Conservation (phyloP, 371 early-diverging fungal genomes). For the Circinella minor region DNA sequence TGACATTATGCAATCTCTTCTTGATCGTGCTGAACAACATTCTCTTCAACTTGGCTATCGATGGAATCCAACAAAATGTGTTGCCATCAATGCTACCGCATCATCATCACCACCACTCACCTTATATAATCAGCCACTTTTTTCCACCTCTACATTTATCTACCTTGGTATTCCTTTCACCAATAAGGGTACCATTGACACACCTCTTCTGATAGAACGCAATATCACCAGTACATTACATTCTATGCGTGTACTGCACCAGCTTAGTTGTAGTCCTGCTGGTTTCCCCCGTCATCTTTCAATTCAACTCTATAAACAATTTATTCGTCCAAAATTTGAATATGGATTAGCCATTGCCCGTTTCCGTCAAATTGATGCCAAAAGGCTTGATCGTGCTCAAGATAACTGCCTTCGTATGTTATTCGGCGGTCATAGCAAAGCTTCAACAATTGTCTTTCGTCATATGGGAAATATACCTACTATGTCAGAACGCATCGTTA, state of each 20-base stretch:
- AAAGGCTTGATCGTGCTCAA: constrained; percentile 10
- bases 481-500: background rate
- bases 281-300: background rate
- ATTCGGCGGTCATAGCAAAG: constrained; percentile 16
- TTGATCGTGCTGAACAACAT: constrained; percentile 8
- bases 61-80: constrained; percentile 27
- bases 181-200: background rate
- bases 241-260: no score
- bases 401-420: constrained; percentile 20
- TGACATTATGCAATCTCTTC: constrained; percentile 8
- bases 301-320: constrained; percentile 12
- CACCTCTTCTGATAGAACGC: background rate
- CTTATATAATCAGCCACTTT: background rate
- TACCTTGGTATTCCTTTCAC: constrained; percentile 17
- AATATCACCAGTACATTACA: no score
- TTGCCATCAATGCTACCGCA: background rate
- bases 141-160: background rate
- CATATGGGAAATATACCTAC: constrained; percentile 8
- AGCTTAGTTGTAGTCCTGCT: background rate
- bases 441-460: constrained; percentile 21
- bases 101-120: background rate
- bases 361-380: background rate
- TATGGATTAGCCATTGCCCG: constrained; percentile 13
- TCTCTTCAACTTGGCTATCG: constrained; percentile 16
- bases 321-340: constrained; percentile 14